Conservation (phyloP, 495 filamentous ascomycete species). For the Elasticomyces elasticus region DNA sequence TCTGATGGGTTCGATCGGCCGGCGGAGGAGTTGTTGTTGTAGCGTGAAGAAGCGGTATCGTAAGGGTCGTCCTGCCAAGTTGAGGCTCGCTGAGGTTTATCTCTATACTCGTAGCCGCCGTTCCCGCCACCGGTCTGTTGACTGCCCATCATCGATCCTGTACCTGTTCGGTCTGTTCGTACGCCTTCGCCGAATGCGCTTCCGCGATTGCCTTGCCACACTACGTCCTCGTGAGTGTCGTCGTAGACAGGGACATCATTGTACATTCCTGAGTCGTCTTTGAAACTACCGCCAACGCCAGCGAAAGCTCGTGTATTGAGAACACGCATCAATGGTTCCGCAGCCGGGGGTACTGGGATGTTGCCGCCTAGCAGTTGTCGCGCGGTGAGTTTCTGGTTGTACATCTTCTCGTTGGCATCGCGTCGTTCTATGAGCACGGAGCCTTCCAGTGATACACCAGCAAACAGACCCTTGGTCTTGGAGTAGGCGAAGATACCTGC, state of each 20-base stretch:
- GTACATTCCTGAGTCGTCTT: slow-evolving; percentile 62
- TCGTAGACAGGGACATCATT: slow-evolving; percentile 93
- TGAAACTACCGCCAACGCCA: slow-evolving; percentile 42
- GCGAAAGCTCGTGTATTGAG: slow-evolving; percentile 76
- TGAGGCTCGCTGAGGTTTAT: slow-evolving; percentile 55
- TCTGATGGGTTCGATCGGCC: slow-evolving; percentile 39
- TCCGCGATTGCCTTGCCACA: slow-evolving; percentile 80
- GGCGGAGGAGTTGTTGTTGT: no score
- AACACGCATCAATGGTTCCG: slow-evolving; percentile 73
- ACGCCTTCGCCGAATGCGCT: slow-evolving; percentile 66
- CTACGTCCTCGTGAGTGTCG: slow-evolving; percentile 73
- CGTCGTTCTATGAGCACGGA: slow-evolving; percentile 82
- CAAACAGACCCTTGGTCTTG: slow-evolving; percentile 95
- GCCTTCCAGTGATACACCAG: slow-evolving; percentile 88
- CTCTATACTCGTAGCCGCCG: slow-evolving; percentile 53
- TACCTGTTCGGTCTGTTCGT: slow-evolving; percentile 48
- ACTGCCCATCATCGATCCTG: slow-evolving; percentile 22
- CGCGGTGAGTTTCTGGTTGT: slow-evolving; percentile 73
- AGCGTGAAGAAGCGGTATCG: slow-evolving; percentile 46
- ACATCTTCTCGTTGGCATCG: slow-evolving; percentile 94
- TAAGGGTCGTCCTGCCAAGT: slow-evolving; percentile 91
- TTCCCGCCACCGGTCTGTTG: slow-evolving; percentile 15
- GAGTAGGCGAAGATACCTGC: slow-evolving; percentile 91
- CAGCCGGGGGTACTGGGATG: slow-evolving; percentile 67
- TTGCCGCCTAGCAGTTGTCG: slow-evolving; percentile 66